phyloP scores from a whole-genome alignment of 2,329 filamentous ascomycete genomes.

The Alternaria sp. region DNA sequence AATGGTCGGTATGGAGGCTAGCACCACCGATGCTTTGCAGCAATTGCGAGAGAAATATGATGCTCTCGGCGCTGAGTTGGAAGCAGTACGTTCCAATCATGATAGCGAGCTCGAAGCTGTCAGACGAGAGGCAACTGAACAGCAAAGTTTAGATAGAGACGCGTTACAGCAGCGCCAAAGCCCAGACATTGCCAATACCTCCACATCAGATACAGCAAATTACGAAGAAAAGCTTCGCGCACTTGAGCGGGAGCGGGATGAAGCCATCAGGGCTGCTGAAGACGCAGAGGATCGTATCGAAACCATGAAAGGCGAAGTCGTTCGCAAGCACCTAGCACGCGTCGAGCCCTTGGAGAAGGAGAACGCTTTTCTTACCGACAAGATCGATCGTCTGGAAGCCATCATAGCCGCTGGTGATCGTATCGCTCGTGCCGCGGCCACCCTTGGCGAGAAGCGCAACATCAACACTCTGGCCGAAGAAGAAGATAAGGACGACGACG shows the following conservation, averaged over 20 bases:
- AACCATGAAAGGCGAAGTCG: conserved; percentile 49
- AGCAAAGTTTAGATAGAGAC: conserved; percentile 26
- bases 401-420: conserved; percentile 50
- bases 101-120: conserved; percentile 33
- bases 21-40: conserved; percentile 44
- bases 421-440: conserved; percentile 48
- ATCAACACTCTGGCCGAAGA: conserved; percentile 47
- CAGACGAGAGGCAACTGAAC: conserved; percentile 29
- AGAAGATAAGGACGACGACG: conserved; percentile 38
- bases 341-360: conserved; percentile 48
- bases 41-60: conserved; percentile 48
- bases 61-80: conserved; percentile 33
- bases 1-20: conserved; percentile 47
- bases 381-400: conserved; percentile 46
- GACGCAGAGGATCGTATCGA: conserved; percentile 49
- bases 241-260: conserved; percentile 31
- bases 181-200: conserved; percentile 19
- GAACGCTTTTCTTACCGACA: conserved; percentile 42
- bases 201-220: conserved; percentile 20
- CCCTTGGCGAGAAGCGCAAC: conserved; percentile 45
- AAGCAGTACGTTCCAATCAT: conserved; percentile 31
- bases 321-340: conserved; percentile 47
- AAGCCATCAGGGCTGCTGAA: conserved; percentile 31
- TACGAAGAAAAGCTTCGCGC: conserved; percentile 25
- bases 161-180: conserved; percentile 30